Conservation (phyloP, 1,139 yeast genomes). For the Kazachstania sp. region DNA sequence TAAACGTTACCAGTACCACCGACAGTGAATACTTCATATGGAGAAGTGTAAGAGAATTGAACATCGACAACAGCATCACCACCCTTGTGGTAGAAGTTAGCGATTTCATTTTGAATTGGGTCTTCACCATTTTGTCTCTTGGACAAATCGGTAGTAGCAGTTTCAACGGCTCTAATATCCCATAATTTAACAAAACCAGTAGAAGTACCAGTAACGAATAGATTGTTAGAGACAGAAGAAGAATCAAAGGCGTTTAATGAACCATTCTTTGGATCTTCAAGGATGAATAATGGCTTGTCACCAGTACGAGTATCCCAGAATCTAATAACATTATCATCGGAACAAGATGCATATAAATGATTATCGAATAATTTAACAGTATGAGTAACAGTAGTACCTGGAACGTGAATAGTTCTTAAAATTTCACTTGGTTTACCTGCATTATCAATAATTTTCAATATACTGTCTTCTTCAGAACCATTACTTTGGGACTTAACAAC, state of each 20-base stretch:
- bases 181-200: slow-evolving; percentile 28
- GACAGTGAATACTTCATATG: slow-evolving; percentile 25
- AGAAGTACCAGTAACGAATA: slow-evolving; percentile 28
- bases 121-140: slow-evolving; percentile 23
- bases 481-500: slow-evolving; percentile 26
- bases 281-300: slow-evolving; percentile 20
- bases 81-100: slow-evolving; percentile 22
- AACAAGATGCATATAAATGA: slow-evolving; percentile 25
- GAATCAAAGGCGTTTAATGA: slow-evolving; percentile 21
- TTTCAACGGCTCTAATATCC: slow-evolving; percentile 27
- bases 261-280: slow-evolving; percentile 24
- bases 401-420: slow-evolving; percentile 19
- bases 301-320: slow-evolving; percentile 28
- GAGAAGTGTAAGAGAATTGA: slow-evolving; percentile 21
- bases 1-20: slow-evolving; percentile 28
- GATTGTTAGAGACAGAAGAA: slow-evolving; percentile 21
- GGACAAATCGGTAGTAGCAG: slow-evolving; percentile 16
- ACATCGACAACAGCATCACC: slow-evolving; percentile 28
- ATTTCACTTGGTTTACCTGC: slow-evolving; percentile 23
- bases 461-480: slow-evolving; percentile 20
- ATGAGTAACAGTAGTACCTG: slow-evolving; percentile 23
- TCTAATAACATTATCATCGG: slow-evolving; percentile 24
- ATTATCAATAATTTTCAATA: slow-evolving; percentile 25
- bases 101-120: slow-evolving; percentile 23
- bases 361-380: slow-evolving; percentile 25